Evolutionary conservation across 306 rosid genomes (phyloP).

Genomic region (Vicia faba): DNA sequence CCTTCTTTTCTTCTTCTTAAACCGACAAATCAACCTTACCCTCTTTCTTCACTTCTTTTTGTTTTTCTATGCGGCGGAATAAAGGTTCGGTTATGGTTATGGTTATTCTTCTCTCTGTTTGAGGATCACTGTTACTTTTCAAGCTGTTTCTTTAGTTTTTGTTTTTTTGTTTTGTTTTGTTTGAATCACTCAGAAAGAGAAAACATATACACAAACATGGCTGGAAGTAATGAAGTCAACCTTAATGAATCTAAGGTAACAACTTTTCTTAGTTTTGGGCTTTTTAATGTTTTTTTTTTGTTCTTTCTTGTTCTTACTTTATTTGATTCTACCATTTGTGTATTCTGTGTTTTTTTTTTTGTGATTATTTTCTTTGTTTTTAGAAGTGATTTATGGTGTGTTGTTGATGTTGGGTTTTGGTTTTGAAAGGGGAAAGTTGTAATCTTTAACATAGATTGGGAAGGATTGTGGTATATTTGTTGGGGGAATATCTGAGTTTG

Average conservation of each 20-base stretch:
- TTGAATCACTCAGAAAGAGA: slow-evolving; percentile 16
- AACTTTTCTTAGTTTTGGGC: not conserved
- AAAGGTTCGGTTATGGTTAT: slow-evolving; percentile 10
- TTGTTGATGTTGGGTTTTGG: slow-evolving; percentile 23
- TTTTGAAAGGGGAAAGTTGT: slow-evolving; percentile 38
- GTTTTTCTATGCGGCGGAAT: slow-evolving; percentile 35
- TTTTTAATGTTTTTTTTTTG: not conserved
- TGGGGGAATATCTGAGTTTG: slow-evolving; percentile 21
- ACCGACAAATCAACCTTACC: slow-evolving; percentile 56
- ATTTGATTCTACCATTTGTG: not conserved
- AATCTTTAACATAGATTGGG: slow-evolving; percentile 35
- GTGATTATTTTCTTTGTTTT: not conserved
- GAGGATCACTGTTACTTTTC: slow-evolving; percentile 46
- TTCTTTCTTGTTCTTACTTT: not conserved
- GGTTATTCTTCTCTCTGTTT: not conserved
- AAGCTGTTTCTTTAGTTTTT: slow-evolving; percentile 28
- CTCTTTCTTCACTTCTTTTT: not conserved
- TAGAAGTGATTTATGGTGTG: not conserved
- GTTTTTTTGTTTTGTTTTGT: slow-evolving; percentile 35
- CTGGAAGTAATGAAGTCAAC: slow-evolving; percentile 76
- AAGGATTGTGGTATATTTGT: slow-evolving; percentile 29
- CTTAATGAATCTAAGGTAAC: slow-evolving; percentile 78
- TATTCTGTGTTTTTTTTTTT: not conserved
- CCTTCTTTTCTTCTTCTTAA: slow-evolving; percentile 32
- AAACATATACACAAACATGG: slow-evolving; percentile 45